Conservation (phyloP, 306 rosid species). For the Psophocarpus tetragonolobus region DNA sequence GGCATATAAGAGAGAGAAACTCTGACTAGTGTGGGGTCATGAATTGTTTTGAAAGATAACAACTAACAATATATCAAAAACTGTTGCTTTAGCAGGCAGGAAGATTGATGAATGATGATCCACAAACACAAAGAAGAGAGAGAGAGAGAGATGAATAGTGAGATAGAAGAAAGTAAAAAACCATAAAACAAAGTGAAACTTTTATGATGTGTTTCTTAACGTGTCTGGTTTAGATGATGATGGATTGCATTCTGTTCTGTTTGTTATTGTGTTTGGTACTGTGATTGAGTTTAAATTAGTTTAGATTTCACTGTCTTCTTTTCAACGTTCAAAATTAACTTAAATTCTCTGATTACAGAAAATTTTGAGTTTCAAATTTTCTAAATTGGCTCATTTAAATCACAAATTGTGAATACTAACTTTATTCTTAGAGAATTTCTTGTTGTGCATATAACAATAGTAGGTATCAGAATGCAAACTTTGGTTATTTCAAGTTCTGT, state of each 20-base stretch:
- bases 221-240: not conserved
- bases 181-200: not conserved
- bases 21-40: conserved; percentile 71
- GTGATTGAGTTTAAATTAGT: not conserved
- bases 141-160: not conserved
- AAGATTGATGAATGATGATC: conserved; percentile 53
- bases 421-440: not conserved
- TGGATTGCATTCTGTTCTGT: not conserved
- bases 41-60: conserved; percentile 82
- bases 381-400: not conserved
- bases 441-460: not conserved
- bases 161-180: not conserved
- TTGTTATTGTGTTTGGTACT: not conserved
- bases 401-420: not conserved
- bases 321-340: not conserved
- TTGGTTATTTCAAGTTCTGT: not conserved
- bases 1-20: conserved; percentile 16
- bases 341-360: not conserved
- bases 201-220: not conserved
- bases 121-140: conserved; percentile 27
- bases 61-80: conserved; percentile 58
- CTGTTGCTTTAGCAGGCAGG: conserved; percentile 84
- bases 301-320: conserved; percentile 32
- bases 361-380: not conserved
- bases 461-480: not conserved